These are phyloP conservation scores for Grammothele lineata DNA, from an alignment of 768 basidiomycete species.

Conservation along the genomic window DNA sequence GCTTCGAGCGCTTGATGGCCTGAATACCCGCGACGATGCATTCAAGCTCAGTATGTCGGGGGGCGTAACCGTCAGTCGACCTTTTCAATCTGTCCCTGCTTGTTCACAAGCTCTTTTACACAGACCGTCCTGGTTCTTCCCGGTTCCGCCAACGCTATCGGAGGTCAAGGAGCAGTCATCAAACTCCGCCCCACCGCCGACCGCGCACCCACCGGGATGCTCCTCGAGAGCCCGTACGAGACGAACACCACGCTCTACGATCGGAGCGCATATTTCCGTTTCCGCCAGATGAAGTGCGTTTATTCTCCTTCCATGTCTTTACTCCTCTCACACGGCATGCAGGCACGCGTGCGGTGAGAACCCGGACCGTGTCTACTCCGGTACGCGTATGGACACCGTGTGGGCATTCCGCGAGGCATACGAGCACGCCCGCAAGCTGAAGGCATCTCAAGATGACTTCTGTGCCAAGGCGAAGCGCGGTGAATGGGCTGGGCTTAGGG, in stretches of 20 bases:
- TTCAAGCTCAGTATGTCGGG: conserved; percentile 70
- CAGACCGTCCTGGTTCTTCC: conserved; percentile 70
- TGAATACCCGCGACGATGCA: conserved; percentile 81
- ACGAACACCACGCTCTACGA: conserved; percentile 49
- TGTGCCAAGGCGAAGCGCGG: conserved; percentile 47
- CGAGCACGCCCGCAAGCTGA: conserved; percentile 59
- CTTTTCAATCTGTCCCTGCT: background rate
- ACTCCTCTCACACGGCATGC: background rate
- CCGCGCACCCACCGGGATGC: conserved; percentile 66
- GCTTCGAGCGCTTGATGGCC: conserved; percentile 71
- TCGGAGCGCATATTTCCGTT: conserved; percentile 45
- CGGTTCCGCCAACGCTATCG: conserved; percentile 50
- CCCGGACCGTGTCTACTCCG: conserved; percentile 32
- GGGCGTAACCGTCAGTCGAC: conserved; percentile 61
- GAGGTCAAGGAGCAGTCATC: conserved; percentile 74
- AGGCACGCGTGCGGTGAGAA: conserved; percentile 41
- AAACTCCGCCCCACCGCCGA: conserved; percentile 76
- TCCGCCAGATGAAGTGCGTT: conserved; percentile 74
- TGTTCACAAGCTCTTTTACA: background rate
- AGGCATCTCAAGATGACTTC: conserved; percentile 63
- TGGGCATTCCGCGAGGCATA: conserved; percentile 73
- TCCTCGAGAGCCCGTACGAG: conserved; percentile 69
- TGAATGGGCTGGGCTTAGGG: conserved; percentile 43
- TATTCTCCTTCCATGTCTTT: background rate
- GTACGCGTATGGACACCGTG: conserved; percentile 57